Evolutionary conservation across 2,329 filamentous ascomycete species (phyloP).

Genomic region (Botrytis deweyae): DNA sequence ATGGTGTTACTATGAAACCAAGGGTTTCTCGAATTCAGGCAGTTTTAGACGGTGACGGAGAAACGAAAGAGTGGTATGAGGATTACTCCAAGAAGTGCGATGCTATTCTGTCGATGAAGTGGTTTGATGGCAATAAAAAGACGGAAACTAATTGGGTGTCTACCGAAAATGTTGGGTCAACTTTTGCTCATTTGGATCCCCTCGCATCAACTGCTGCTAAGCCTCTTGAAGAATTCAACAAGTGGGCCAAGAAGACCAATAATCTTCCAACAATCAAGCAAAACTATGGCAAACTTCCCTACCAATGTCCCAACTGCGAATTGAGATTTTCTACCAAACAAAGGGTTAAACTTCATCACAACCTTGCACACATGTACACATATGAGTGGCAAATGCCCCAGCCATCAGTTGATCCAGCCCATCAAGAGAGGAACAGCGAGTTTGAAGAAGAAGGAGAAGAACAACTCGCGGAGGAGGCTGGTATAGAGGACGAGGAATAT

Average conservation of each 20-base stretch:
- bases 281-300: background rate
- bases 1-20: background rate
- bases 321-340: background rate
- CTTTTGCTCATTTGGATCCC: background rate
- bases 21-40: background rate
- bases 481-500: background rate
- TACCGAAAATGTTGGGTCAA: background rate
- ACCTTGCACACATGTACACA: background rate
- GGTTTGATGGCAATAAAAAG: background rate
- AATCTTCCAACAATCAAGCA: background rate
- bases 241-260: background rate
- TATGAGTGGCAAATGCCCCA: background rate
- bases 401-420: background rate
- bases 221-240: background rate
- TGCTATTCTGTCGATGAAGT: background rate
- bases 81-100: background rate
- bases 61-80: background rate
- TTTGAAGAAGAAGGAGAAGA: background rate
- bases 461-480: background rate
- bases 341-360: background rate
- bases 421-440: background rate
- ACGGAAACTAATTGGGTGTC: background rate
- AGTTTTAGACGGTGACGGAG: background rate
- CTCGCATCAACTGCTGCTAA: background rate
- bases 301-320: constrained; percentile 1